These are phyloP conservation scores for Batrachochytrium dendrobatidis DNA, from an alignment of 371 early-diverging fungal genomes.

Conservation along the genomic window DNA sequence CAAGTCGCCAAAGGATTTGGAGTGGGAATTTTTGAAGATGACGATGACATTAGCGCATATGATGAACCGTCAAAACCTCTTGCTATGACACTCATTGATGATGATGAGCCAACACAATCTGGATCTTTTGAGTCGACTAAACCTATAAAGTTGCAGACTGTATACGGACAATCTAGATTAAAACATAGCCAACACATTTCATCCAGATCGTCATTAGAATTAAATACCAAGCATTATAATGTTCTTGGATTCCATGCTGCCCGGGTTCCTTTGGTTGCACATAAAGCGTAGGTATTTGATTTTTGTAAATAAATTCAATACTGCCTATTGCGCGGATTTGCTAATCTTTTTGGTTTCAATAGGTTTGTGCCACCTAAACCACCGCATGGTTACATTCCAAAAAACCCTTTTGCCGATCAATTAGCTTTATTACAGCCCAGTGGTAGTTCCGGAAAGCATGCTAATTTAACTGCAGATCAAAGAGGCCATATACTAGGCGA, in stretches of 20 bases:
- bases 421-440: too few species aligned
- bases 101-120: too few species aligned
- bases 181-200: too few species aligned
- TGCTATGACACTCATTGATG: too few species aligned
- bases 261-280: neutral
- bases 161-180: too few species aligned
- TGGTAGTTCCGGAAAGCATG: constrained; percentile 4
- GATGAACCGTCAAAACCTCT: constrained; percentile 7
- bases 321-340: neutral
- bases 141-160: too few species aligned
- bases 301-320: neutral
- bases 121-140: too few species aligned
- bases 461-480: constrained; percentile 45
- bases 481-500: constrained; percentile 65
- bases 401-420: neutral
- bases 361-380: constrained; percentile 24
- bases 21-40: constrained; percentile 47
- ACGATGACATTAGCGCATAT: constrained; percentile 35
- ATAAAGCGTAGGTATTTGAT: neutral
- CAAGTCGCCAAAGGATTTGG: constrained; percentile 45
- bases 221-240: neutral
- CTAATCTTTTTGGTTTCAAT: neutral
- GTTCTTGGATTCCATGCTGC: constrained; percentile 3
- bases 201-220: too few species aligned
- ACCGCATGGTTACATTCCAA: constrained; percentile 13